Evolutionary conservation across 2,329 filamentous ascomycete genomes (phyloP), one percentile per base, ranked within the genome.

Genomic region (Zymoseptoria ardabiliae): DNA sequence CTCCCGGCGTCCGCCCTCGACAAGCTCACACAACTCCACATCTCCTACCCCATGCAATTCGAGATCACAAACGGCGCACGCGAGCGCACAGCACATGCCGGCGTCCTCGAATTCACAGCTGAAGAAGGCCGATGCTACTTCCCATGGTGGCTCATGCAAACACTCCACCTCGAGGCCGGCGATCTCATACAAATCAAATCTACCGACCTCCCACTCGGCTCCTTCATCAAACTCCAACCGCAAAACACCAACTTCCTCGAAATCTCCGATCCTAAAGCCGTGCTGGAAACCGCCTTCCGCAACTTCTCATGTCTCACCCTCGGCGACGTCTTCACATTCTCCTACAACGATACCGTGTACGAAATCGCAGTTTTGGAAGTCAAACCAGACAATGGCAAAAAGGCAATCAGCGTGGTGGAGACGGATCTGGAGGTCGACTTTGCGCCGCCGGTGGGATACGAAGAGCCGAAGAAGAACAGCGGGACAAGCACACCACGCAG

Each of bases 361-460:
- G 88, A 94, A 64, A 91, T 99, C 72, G 91, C 91, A 2, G 94
- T 99, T 1, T 77, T 97, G 13, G 93, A 97, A 71, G 90, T 95
- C 48, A 96, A 96, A 75, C 94, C 94, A 1, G 85, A 90, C 65
- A 84, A 88, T 65, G 84, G 88, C 1, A 91, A 90, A 80, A 88
- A 89, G 60, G 92, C 84, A 4, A 82, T 99, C 57, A 92, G 91
- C 69, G 95, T 96, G 75, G 87, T 97, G 58, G 94, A 99, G 77
- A 99, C 94, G 0, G 94, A 99, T 78, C 83, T 99, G 11, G 91
- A 91, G 58, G 94, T 99, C 63, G 94, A 99, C 70, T 99, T 99
- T 72, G 94, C 93, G 2, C 82, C 94, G 3, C 94, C 94, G 0
- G 84, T 99, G 2, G 94, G 94, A 63, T 99, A 97, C 70, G 89